A percentile compares a stretch with the other conserved stretches of the same genome.
Conservation (phyloP, 1,139 yeast genomes). For the Casaregolazyma suthepensis region DNA sequence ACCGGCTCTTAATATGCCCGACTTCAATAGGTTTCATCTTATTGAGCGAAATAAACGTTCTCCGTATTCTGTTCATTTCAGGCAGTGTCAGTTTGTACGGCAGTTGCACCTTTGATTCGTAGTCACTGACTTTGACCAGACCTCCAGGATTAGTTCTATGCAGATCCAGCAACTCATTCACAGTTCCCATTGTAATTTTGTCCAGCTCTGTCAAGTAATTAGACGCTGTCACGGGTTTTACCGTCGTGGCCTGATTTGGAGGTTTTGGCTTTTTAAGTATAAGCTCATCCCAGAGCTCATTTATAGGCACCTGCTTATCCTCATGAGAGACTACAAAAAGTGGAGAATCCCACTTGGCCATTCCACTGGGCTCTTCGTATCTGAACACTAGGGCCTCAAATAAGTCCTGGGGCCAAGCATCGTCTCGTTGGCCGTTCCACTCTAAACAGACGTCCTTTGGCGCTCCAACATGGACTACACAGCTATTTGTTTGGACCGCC, state of each 20-base stretch:
- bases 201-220: conserved; percentile 79
- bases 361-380: conserved; percentile 88
- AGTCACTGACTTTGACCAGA: conserved; percentile 37
- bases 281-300: conserved; percentile 67
- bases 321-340: conserved; percentile 63
- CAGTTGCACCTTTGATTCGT: conserved; percentile 44
- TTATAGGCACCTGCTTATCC: conserved; percentile 48
- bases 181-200: conserved; percentile 58
- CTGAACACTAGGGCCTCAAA: conserved; percentile 70
- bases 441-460: conserved; percentile 55
- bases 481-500: conserved; percentile 72
- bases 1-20: conserved; percentile 60
- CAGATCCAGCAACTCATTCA: conserved; percentile 51
- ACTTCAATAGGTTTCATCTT: conserved; percentile 65
- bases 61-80: conserved; percentile 72
- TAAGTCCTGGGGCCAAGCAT: conserved; percentile 63
- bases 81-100: conserved; percentile 49
- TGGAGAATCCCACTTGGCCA: conserved; percentile 93
- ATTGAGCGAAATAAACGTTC: conserved; percentile 75
- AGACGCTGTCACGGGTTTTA: conserved; percentile 70
- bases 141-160: conserved; percentile 56
- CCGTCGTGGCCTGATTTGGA: conserved; percentile 36
- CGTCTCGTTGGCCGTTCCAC: conserved; percentile 46
- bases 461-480: conserved; percentile 73
- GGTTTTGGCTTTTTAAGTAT: conserved; percentile 52